Conservation (phyloP, 108 stramenopile genomes). For the Cyclotella choctawhatcheeana region DNA sequence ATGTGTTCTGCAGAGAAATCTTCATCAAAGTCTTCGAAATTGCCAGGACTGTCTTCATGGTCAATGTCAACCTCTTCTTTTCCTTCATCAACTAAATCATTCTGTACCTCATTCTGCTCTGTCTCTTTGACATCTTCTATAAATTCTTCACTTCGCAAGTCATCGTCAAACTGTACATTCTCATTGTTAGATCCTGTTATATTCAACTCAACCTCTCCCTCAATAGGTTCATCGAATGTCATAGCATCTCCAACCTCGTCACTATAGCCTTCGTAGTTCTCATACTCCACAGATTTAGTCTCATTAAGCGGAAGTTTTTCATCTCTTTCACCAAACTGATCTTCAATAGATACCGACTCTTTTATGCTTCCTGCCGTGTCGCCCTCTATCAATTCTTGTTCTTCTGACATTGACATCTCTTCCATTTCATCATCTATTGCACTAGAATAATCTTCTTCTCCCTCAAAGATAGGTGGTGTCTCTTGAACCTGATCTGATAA, state of each 20-base stretch:
- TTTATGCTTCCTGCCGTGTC: too few species aligned
- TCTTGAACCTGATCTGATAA: not conserved
- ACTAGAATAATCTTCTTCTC: too few species aligned
- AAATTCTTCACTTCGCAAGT: not conserved
- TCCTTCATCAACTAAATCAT: conserved; percentile 3
- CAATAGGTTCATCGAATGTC: not conserved
- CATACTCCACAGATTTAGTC: not conserved
- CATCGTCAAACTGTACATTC: not conserved
- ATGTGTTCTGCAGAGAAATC: not conserved
- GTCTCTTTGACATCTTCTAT: not conserved
- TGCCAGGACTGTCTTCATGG: not conserved
- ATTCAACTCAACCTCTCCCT: not conserved
- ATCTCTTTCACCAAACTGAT: not conserved
- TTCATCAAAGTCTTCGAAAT: not conserved
- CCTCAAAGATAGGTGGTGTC: too few species aligned
- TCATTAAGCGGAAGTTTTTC: not conserved
- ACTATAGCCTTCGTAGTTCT: too few species aligned
- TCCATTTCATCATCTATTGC: too few species aligned
- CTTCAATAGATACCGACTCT: too few species aligned
- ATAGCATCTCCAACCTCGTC: not conserved
- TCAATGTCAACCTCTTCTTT: conserved; percentile 1
- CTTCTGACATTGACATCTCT: too few species aligned
- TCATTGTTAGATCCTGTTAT: not conserved
- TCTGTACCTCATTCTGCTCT: not conserved
- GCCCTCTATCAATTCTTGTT: too few species aligned